Conservation (phyloP, 2,329 filamentous ascomycete genomes). For the Gremmenia infestans region DNA sequence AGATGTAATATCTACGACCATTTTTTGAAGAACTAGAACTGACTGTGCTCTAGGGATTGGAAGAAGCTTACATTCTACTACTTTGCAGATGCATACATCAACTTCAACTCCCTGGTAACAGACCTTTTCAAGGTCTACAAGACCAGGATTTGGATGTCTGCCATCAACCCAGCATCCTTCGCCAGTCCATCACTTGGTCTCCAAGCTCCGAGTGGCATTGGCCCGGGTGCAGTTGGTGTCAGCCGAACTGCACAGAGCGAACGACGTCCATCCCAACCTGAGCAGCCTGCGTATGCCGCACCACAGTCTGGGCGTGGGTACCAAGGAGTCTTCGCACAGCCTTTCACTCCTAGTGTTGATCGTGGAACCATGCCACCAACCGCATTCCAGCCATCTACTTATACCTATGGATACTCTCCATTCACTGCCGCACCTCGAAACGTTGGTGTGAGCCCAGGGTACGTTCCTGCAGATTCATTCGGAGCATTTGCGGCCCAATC, state of each 20-base stretch:
- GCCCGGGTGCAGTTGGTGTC: constrained; percentile 59
- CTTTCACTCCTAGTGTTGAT: constrained; percentile 39
- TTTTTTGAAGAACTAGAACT: constrained; percentile 11
- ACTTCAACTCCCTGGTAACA: constrained; percentile 96
- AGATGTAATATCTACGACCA: constrained; percentile 65
- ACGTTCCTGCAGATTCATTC: constrained; percentile 41
- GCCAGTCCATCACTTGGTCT: constrained; percentile 71
- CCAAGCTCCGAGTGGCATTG: constrained; percentile 62
- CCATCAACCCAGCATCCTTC: constrained; percentile 96
- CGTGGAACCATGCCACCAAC: constrained; percentile 34
- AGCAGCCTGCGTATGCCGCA: constrained; percentile 26
- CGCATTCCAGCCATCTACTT: constrained; percentile 37
- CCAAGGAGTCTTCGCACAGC: constrained; percentile 39
- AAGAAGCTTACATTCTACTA: constrained; percentile 99
- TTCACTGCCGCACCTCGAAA: constrained; percentile 38
- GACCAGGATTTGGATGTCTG: constrained; percentile 99
- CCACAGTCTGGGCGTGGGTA: constrained; percentile 23
- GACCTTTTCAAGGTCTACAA: constrained; percentile 99
- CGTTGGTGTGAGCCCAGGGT: constrained; percentile 30
- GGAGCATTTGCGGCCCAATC: constrained; percentile 36
- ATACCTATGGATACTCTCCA: constrained; percentile 39
- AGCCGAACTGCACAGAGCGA: constrained; percentile 36
- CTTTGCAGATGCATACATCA: constrained; percentile 96
- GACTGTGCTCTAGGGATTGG: constrained; percentile 67
- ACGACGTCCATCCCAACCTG: constrained; percentile 38